Evolutionary conservation across 2,329 filamentous ascomycete species (phyloP), one percentile per base, ranked within the genome.

Genomic region (Nakataea oryzae): DNA sequence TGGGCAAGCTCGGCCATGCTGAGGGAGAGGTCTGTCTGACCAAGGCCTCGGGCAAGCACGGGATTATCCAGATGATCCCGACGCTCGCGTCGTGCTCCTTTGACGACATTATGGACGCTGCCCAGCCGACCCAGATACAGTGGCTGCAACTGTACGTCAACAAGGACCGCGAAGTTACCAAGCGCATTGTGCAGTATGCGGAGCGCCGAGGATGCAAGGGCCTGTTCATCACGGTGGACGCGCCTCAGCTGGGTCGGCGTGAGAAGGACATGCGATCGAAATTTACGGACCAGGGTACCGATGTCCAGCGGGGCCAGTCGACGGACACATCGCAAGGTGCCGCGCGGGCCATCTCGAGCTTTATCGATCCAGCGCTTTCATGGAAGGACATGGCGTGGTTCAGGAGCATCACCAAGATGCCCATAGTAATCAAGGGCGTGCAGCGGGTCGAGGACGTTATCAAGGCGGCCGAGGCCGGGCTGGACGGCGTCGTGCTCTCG

Each of bases 81-180:
- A 99, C 95, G 3, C 82, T 99, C 8, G 95, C 95, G 2, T 97
- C 92, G 2, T 97, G 95, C 79, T 95, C 92, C 1, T 97, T 99
- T 70, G 95, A 99, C 77, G 93, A 99, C 76, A 96, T 99, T 64
- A 80, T 96, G 66, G 95, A 97, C 74, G 95, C 93, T 24, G 84
- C 82, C 32, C 79, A 84, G 65, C 89, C 84, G 57, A 87, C 89
- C 65, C 93, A 97, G 74, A 86, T 92, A 5, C 95, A 97, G 76
- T 99, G 95, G 95, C 80, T 99, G 67, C 95, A 99, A 77, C 85
- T 99, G 0, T 96, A 97, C 76, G 91, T 99, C 68, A 99, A 99
- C 83, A 95, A 96, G 75, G 89, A 99, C 78, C 89, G 95, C 62
- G 84, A 82, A 34, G 93, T 99, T 74, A 99, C 95, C 11, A 86